These are phyloP conservation scores for Mycena citricolor DNA, from an alignment of 1,284 basidiomycete species.

Conservation along the genomic window DNA sequence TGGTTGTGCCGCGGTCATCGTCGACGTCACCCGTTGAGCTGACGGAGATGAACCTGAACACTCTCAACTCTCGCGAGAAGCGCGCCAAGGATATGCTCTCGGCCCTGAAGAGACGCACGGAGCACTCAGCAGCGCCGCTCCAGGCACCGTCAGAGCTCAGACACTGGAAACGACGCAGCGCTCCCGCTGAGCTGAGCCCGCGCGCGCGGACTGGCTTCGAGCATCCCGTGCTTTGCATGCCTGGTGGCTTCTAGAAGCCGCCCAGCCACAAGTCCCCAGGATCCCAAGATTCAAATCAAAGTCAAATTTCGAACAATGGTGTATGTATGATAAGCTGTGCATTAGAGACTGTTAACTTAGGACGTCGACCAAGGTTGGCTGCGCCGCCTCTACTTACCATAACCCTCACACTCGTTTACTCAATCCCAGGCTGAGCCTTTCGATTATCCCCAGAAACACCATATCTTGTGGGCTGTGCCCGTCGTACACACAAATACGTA, in stretches of 20 bases:
- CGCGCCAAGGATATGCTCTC: conserved; percentile 64
- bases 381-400: conserved; percentile 17
- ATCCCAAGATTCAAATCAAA: conserved; percentile 13
- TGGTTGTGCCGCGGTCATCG: conserved; percentile 47
- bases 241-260: conserved; percentile 44
- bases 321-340: conserved; percentile 25
- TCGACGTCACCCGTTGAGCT: conserved; percentile 46
- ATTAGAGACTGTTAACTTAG: conserved; percentile 3
- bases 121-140: no score
- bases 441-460: conserved; percentile 13
- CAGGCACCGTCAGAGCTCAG: conserved; percentile 23
- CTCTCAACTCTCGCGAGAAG: conserved; percentile 48
- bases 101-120: conserved; percentile 57
- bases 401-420: conserved; percentile 11
- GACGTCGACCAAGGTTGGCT: conserved; percentile 20
- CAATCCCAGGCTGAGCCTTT: conserved; percentile 18
- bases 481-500: conserved; percentile 7
- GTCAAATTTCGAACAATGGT: conserved; percentile 15
- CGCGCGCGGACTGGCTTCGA: conserved; percentile 43
- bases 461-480: conserved; percentile 22
- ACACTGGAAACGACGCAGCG: conserved; percentile 45
- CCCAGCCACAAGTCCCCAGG: conserved; percentile 1
- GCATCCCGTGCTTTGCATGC: conserved; percentile 45
- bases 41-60: conserved; percentile 51
- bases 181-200: conserved; percentile 45